Evolutionary conservation across 495 filamentous ascomycete species (phyloP), one percentile per base, ranked within the genome.

Genomic region (Hyaloscypha variabilis): DNA sequence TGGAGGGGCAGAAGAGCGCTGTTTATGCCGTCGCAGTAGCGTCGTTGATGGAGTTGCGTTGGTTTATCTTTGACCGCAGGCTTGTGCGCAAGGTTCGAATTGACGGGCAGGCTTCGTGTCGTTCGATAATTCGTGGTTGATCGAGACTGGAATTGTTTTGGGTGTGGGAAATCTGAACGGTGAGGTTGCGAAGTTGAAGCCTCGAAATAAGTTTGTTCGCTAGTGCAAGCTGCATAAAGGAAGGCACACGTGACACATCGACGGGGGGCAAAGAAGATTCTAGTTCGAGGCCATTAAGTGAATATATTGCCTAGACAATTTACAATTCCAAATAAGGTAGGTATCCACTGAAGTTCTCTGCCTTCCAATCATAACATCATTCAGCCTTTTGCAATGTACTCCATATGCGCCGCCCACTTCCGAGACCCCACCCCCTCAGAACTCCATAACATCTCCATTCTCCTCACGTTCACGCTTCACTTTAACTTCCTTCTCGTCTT

Each of bases 401-500:
- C 54, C 54, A 19, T 30, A 56, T 29, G 28, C 30, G 17, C 11
- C 26, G n/a, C 14, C 19, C 26, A 19, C 36, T 8, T 21, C 25
- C 29, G 8, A 60, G 2, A 31, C 23, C 19, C 8, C 57, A 52
- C 17, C 31, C n/a, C 26, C 19, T 80, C 69, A 90, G 75, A 88
- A 89, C 63, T 89, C 88, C 86, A 88, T 87, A 8, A 70, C 51
- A 49, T 82, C 75, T 17, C 65, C 67, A 14, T 66, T 74, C 56
- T 77, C 82, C 4, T 82, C 83, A 52, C 79, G 73, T 67, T 90
- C 89, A 66, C 90, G 78, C 75, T 94, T 94, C 21, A 92, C 81
- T 78, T 90, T 93, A 11, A 83, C 80, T 28, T 82, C 83, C 60
- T 82, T 84, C 79, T 98, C 95, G 26, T 95, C 95, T 73, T 87